Conservation (phyloP, 257 asterid species). For the Gynochthodes officinalis region DNA sequence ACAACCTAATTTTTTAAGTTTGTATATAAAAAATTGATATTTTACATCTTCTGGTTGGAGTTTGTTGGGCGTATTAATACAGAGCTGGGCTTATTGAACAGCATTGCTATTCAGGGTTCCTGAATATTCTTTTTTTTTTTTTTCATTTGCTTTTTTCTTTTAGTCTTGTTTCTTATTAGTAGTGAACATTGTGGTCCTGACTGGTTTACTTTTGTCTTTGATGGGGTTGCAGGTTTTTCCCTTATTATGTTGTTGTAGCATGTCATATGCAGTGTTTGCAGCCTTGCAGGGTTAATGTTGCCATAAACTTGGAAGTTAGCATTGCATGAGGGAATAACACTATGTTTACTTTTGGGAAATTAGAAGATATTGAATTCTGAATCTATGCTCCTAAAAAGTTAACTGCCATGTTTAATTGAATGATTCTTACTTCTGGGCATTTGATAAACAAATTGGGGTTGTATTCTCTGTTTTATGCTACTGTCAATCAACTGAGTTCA, state of each 20-base stretch:
- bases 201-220: neutral
- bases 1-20: no score
- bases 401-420: neutral
- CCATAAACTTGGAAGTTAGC: neutral
- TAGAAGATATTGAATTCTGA: neutral
- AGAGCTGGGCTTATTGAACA: neutral
- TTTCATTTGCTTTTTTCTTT: no score
- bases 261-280: neutral
- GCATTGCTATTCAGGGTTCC: neutral
- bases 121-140: neutral
- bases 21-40: neutral
- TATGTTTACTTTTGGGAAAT: neutral
- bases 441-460: neutral
- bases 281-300: neutral
- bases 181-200: neutral
- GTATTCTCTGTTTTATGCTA: neutral
- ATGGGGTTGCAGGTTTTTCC: neutral
- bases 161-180: no score
- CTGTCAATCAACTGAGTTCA: neutral
- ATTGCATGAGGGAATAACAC: neutral
- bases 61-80: neutral
- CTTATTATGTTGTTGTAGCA: neutral
- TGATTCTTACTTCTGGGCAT: neutral
- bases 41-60: neutral
- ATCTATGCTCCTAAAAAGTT: neutral